These are phyloP conservation scores for Globisporangium acanthophoron DNA, from an alignment of 352 stramenopile genomes.

Conservation along the genomic window DNA sequence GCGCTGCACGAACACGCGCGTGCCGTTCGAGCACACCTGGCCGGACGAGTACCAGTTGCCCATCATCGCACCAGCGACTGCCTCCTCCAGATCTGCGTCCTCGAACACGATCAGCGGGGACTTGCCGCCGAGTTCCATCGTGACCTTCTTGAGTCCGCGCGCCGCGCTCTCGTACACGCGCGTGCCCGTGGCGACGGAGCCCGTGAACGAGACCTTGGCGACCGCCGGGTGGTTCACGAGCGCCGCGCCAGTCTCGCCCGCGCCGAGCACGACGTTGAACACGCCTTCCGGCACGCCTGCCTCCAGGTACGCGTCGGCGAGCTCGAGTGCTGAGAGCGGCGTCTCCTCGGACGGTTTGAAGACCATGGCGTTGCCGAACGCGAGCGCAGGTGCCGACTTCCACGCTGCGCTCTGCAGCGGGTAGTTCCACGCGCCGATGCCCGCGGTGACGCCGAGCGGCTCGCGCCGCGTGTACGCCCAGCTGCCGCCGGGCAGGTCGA, in stretches of 20 bases:
- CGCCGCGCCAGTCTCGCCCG: conserved; percentile 44
- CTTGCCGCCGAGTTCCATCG: conserved; percentile 89
- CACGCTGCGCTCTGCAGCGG: conserved; percentile 72
- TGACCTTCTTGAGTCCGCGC: conserved; percentile 80
- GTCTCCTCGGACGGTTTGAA: conserved; percentile 90
- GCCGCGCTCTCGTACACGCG: conserved; percentile 69
- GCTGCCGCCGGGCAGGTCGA: conserved; percentile 54
- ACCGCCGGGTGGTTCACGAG: conserved; percentile 49
- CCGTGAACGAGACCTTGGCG: conserved; percentile 86
- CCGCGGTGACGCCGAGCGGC: conserved; percentile 61
- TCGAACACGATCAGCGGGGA: conserved; percentile 85
- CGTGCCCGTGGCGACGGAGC: conserved; percentile 62
- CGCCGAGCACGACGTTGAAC: conserved; percentile 77
- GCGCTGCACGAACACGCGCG: conserved; percentile 85
- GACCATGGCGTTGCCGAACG: conserved; percentile 90
- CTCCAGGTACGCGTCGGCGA: conserved; percentile 64
- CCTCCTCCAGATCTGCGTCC: conserved; percentile 77
- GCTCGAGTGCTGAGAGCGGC: conserved; percentile 58
- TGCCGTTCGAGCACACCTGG: conserved; percentile 90
- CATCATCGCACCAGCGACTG: conserved; percentile 78
- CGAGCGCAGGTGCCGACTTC: conserved; percentile 77
- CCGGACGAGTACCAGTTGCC: conserved; percentile 86
- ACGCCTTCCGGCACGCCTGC: conserved; percentile 67
- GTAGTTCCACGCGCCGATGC: conserved; percentile 84
- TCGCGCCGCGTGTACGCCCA: conserved; percentile 78